These are phyloP conservation scores for Xylariaceae sp. DNA, from an alignment of 2,329 filamentous ascomycete genomes.

Conservation along the genomic window DNA sequence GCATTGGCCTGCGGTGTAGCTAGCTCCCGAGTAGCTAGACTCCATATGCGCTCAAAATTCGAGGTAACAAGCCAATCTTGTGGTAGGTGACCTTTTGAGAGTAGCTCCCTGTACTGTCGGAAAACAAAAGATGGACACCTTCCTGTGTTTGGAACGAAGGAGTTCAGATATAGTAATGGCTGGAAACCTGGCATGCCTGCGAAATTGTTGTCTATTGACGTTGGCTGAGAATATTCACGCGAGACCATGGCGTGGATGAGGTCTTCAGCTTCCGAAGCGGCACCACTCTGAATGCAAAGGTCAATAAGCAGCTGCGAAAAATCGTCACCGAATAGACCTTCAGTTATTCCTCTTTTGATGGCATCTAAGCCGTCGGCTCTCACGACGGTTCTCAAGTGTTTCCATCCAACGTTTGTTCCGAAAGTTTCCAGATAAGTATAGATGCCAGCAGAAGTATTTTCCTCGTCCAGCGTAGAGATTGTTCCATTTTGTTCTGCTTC, in stretches of 20 bases:
- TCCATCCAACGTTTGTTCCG: conserved; percentile 44
- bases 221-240: conserved; percentile 37
- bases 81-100: conserved; percentile 37
- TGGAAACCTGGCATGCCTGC: conserved; percentile 26
- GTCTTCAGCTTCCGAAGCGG: conserved; percentile 39
- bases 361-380: conserved; percentile 46
- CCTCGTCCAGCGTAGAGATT: conserved; percentile 33
- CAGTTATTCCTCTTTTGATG: conserved; percentile 40
- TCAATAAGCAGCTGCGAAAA: conserved; percentile 42
- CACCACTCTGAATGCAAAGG: conserved; percentile 38
- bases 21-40: conserved; percentile 35
- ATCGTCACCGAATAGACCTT: conserved; percentile 40
- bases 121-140: conserved; percentile 32
- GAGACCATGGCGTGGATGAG: conserved; percentile 38
- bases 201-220: conserved; percentile 31
- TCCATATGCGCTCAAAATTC: conserved; percentile 43
- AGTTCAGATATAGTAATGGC: conserved; percentile 35
- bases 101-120: conserved; percentile 35
- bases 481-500: conserved; percentile 39
- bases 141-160: conserved; percentile 34
- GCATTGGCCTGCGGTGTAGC: conserved; percentile 30
- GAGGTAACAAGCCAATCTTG: conserved; percentile 44
- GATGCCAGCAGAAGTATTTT: conserved; percentile 42
- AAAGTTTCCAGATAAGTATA: conserved; percentile 49
- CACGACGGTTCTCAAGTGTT: conserved; percentile 42